Conservation (phyloP, 140 eudicot species). For the Senecio squalidus region DNA sequence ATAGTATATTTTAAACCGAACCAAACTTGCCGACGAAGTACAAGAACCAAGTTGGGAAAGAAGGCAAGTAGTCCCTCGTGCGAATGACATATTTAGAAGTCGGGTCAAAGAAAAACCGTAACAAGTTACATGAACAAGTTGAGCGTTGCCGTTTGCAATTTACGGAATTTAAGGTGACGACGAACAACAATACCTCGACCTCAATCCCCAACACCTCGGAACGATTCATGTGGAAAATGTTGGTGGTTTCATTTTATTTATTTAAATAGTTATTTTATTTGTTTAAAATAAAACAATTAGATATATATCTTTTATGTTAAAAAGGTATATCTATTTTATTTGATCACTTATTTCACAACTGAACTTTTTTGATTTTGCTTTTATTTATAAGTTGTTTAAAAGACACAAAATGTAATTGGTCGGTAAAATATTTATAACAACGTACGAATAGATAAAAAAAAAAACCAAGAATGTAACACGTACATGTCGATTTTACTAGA, state of each 20-base stretch:
- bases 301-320: background rate
- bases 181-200: background rate
- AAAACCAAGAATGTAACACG: too few relatives aligned
- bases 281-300: background rate
- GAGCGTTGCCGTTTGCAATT: conserved; percentile 27
- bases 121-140: conserved; percentile 15
- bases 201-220: too few relatives aligned
- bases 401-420: too few relatives aligned
- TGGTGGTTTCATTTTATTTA: background rate
- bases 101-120: conserved; percentile 26
- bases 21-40: background rate
- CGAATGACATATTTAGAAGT: conserved; percentile 9
- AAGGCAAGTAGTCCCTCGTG: conserved; percentile 10
- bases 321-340: too few relatives aligned
- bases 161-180: conserved; percentile 23
- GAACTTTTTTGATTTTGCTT: too few relatives aligned
- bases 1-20: background rate
- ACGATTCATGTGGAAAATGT: background rate
- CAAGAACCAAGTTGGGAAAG: conserved; percentile 19
- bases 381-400: too few relatives aligned
- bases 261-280: too few relatives aligned
- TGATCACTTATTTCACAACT: too few relatives aligned
- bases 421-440: too few relatives aligned
- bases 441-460: too few relatives aligned
- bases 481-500: too few relatives aligned